Conservation (phyloP, 257 asterid species). For the Jaltomata sinuosa region DNA sequence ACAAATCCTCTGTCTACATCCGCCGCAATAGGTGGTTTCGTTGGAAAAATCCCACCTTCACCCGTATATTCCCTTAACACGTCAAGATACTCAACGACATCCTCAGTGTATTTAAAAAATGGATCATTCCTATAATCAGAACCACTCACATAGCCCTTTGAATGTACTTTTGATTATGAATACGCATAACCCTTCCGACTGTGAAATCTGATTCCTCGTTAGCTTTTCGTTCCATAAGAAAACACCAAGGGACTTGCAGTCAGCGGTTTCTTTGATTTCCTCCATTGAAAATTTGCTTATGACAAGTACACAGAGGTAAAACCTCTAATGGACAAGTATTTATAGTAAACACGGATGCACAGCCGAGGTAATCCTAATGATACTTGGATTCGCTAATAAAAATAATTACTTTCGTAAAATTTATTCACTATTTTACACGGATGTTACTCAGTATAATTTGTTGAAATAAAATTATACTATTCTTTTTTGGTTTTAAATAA, state of each 20-base stretch:
- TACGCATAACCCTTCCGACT: neutral
- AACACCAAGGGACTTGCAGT: neutral
- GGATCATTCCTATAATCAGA: neutral
- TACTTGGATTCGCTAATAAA: too few relatives aligned
- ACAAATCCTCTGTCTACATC: neutral
- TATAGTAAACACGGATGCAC: too few relatives aligned
- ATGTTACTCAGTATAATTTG: too few relatives aligned
- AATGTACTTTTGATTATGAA: neutral
- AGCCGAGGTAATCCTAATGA: too few relatives aligned
- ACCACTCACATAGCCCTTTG: neutral
- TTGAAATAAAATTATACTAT: too few relatives aligned
- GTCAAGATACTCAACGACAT: neutral
- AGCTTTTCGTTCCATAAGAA: neutral
- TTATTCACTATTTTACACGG: too few relatives aligned
- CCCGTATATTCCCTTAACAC: neutral
- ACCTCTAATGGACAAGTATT: too few relatives aligned
- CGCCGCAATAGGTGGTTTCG: neutral
- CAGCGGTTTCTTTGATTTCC: neutral
- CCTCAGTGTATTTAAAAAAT: neutral
- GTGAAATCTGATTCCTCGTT: neutral
- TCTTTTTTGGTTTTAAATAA: too few relatives aligned
- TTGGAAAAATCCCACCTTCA: neutral
- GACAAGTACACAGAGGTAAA: too few relatives aligned
- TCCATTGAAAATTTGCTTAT: neutral
- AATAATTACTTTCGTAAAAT: too few relatives aligned